These are phyloP conservation scores for Diplodia sapinea DNA, from an alignment of 2,329 filamentous ascomycete species.

Conservation along the genomic window DNA sequence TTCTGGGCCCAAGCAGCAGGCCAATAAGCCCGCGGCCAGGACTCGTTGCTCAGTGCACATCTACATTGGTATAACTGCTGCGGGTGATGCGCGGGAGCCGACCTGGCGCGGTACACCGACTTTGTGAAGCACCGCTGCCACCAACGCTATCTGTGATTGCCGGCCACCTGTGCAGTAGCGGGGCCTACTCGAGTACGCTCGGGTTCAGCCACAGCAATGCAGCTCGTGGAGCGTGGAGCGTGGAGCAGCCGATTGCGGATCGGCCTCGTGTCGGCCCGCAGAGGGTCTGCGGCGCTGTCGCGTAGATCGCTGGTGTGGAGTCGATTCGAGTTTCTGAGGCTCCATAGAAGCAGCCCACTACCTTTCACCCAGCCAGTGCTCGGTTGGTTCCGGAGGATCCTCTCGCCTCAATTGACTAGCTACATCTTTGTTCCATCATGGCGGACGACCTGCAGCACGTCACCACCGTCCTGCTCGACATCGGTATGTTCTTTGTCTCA, in stretches of 20 bases:
- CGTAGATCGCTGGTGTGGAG: constrained; percentile 28
- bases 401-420: constrained; percentile 4
- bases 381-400: constrained; percentile 28
- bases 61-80: constrained; percentile 17
- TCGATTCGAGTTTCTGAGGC: constrained; percentile 23
- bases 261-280: constrained; percentile 30
- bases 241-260: constrained; percentile 23
- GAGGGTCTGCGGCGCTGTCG: constrained; percentile 24
- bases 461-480: constrained; percentile 59
- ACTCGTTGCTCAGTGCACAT: background rate
- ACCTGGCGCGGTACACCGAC: constrained; percentile 22
- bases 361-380: constrained; percentile 25
- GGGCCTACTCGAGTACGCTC: background rate
- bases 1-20: constrained; percentile 23
- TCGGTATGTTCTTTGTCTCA: constrained; percentile 55
- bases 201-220: constrained; percentile 12
- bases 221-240: constrained; percentile 10
- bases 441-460: constrained; percentile 38
- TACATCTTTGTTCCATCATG: constrained; percentile 31
- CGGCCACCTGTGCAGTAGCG: constrained; percentile 17
- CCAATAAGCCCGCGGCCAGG: constrained; percentile 18
- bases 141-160: constrained; percentile 5
- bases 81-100: background rate
- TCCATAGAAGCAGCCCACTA: constrained; percentile 21
- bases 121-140: constrained; percentile 1